A percentile compares a stretch with the other conserved stretches of the same genome.
phyloP scores from a whole-genome alignment of 495 filamentous ascomycete genomes.

The Aspergillus asperescens region DNA sequence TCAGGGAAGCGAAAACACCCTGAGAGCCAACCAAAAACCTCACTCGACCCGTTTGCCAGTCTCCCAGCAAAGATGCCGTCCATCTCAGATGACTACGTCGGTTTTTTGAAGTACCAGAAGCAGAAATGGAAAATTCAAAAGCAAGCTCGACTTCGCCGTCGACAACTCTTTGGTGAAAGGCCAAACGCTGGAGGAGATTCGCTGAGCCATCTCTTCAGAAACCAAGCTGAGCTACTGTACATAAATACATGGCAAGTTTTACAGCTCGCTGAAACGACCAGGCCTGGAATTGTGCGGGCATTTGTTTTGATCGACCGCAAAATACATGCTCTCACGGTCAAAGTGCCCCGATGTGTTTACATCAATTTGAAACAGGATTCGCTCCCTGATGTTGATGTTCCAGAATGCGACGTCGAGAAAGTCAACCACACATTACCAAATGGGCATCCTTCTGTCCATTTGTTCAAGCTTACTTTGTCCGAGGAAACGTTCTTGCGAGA shows the following conservation, averaged over 20 bases:
- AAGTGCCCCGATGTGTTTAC: constrained; percentile 83
- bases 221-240: constrained; percentile 83
- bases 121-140: constrained; percentile 99
- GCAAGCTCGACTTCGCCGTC: constrained; percentile 77
- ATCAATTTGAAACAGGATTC: constrained; percentile 84
- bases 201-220: constrained; percentile 82
- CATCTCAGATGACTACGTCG: constrained; percentile 80
- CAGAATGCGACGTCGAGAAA: constrained; percentile 83
- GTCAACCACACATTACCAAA: constrained; percentile 90
- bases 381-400: constrained; percentile 82
- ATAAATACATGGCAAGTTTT: constrained; percentile 92
- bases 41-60: constrained; percentile 72
- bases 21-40: constrained; percentile 55
- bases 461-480: constrained; percentile 87
- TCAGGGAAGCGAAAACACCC: constrained; percentile 81
- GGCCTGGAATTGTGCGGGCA: constrained; percentile 78
- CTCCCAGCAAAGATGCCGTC: constrained; percentile 82
- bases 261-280: constrained; percentile 73
- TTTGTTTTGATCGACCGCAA: constrained; percentile 92
- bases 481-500: constrained; percentile 85
- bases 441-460: constrained; percentile 85
- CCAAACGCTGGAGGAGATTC: constrained; percentile 60
- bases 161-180: constrained; percentile 90
- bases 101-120: constrained; percentile 93
- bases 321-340: constrained; percentile 79